Percentiles rank a stretch among this genome's conserved stretches.
These are phyloP conservation scores for Pseudozyma hubeiensis DNA, from an alignment of 1,284 basidiomycete species.

Conservation along the genomic window DNA sequence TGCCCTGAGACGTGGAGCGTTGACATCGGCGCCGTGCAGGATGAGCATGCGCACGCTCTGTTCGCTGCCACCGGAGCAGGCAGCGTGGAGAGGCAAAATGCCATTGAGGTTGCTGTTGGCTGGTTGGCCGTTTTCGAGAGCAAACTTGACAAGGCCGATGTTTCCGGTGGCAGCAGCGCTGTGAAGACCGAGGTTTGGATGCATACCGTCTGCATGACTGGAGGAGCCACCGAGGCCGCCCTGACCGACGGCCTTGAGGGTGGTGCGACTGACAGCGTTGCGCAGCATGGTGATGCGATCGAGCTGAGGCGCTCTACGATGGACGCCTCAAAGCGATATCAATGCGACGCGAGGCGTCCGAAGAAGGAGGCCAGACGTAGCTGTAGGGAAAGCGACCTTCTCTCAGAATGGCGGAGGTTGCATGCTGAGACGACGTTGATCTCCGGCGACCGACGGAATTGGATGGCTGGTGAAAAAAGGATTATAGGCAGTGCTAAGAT, in stretches of 20 bases:
- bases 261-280: slow-evolving; percentile 44
- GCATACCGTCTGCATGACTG: slow-evolving; percentile 28
- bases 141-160: slow-evolving; percentile 63
- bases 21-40: slow-evolving; percentile 62
- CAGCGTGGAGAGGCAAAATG: slow-evolving; percentile 63
- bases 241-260: slow-evolving; percentile 47
- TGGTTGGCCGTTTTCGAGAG: slow-evolving; percentile 64
- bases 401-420: not conserved
- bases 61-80: slow-evolving; percentile 60
- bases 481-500: too few relatives aligned
- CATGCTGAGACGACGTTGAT: slow-evolving; percentile 9
- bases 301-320: not conserved
- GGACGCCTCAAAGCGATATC: too few relatives aligned
- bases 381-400: not conserved
- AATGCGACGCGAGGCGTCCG: too few relatives aligned
- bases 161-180: slow-evolving; percentile 62
- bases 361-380: not conserved
- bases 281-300: slow-evolving; percentile 25
- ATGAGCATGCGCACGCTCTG: slow-evolving; percentile 58
- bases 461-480: too few relatives aligned
- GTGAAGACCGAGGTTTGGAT: slow-evolving; percentile 62
- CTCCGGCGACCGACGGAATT: too few relatives aligned
- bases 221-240: slow-evolving; percentile 28
- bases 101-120: slow-evolving; percentile 60
- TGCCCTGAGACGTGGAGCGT: slow-evolving; percentile 46